phyloP scores from a whole-genome alignment of 495 filamentous ascomycete genomes.

The Elasticomyces elasticus region DNA sequence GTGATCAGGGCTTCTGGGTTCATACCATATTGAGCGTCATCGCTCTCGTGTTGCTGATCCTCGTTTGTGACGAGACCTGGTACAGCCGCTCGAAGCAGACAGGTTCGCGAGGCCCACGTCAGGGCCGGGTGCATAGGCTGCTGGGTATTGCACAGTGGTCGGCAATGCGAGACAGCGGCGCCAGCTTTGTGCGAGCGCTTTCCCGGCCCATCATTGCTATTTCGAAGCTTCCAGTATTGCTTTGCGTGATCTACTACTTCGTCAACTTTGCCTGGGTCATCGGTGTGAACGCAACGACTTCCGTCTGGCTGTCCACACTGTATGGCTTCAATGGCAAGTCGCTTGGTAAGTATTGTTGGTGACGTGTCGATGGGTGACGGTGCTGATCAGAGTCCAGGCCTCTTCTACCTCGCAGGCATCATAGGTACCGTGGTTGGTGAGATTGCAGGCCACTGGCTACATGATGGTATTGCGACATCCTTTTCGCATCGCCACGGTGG shows the following conservation, averaged over 20 bases:
- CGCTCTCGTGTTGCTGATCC: slow-evolving; percentile 1
- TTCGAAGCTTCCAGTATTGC: slow-evolving; percentile 5
- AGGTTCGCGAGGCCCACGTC: neutral
- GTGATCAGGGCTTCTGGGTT: slow-evolving; percentile 4
- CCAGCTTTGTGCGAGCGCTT: neutral
- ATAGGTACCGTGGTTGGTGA: slow-evolving; percentile 7
- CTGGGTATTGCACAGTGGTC: slow-evolving; percentile 6
- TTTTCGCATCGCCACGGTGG: slow-evolving; percentile 6
- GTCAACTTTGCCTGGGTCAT: slow-evolving; percentile 15
- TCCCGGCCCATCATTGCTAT: slow-evolving; percentile 6
- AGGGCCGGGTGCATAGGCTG: slow-evolving; percentile 1
- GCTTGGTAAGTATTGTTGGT: neutral
- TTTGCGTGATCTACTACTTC: slow-evolving; percentile 13
- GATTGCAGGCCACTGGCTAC: slow-evolving; percentile 10
- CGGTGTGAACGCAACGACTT: slow-evolving; percentile 12
- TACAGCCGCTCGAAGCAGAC: slow-evolving; percentile 3
- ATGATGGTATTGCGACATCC: slow-evolving; percentile 4
- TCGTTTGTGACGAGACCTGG: slow-evolving; percentile 5
- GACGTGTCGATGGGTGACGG: neutral
- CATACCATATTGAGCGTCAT: neutral
- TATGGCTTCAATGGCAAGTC: slow-evolving; percentile 12
- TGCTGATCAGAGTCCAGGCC: neutral
- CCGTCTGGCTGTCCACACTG: slow-evolving; percentile 6
- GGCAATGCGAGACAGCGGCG: neutral
- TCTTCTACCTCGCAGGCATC: slow-evolving; percentile 8